A percentile compares a stretch with the other conserved stretches of the same genome.
Conservation (phyloP, 371 early-diverging fungal genomes). For the Actinomucor elegans region DNA sequence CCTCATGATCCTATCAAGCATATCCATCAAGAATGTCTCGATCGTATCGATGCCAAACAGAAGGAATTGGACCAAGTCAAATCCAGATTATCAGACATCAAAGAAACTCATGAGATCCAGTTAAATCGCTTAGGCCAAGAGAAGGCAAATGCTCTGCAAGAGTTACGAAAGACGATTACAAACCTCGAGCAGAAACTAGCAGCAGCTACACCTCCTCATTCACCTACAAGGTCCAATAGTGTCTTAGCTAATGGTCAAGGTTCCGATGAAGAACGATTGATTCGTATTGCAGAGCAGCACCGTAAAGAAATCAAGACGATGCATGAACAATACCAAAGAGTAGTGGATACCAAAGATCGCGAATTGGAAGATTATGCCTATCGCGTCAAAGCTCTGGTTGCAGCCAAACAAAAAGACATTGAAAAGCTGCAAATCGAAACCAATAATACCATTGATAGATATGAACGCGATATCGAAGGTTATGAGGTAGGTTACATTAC, state of each 20-base stretch:
- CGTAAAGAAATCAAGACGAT: slow-evolving; percentile 30
- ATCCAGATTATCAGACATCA: slow-evolving; percentile 20
- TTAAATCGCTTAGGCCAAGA: slow-evolving; percentile 33
- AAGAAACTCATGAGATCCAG: slow-evolving; percentile 31
- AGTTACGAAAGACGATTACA: slow-evolving; percentile 12
- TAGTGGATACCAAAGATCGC: slow-evolving; percentile 34
- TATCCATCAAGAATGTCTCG: slow-evolving; percentile 23
- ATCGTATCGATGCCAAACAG: slow-evolving; percentile 24
- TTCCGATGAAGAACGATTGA: slow-evolving; percentile 15
- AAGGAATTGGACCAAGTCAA: slow-evolving; percentile 33
- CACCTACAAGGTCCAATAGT: background rate
- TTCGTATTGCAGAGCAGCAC: slow-evolving; percentile 34
- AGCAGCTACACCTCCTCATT: background rate
- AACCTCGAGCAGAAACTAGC: slow-evolving; percentile 8
- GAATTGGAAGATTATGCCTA: slow-evolving; percentile 46
- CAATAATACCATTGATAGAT: slow-evolving; percentile 17
- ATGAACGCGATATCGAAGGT: slow-evolving; percentile 32
- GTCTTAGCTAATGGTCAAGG: background rate
- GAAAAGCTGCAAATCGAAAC: slow-evolving; percentile 23
- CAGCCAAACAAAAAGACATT: slow-evolving; percentile 41
- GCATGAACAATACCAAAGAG: slow-evolving; percentile 38
- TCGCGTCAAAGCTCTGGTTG: slow-evolving; percentile 35
- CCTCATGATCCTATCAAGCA: background rate
- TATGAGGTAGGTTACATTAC: slow-evolving; percentile 34
- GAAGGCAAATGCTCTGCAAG: slow-evolving; percentile 29